Conservation (phyloP, 2,329 filamentous ascomycete species). For the Emmonsiellopsis sp. region DNA sequence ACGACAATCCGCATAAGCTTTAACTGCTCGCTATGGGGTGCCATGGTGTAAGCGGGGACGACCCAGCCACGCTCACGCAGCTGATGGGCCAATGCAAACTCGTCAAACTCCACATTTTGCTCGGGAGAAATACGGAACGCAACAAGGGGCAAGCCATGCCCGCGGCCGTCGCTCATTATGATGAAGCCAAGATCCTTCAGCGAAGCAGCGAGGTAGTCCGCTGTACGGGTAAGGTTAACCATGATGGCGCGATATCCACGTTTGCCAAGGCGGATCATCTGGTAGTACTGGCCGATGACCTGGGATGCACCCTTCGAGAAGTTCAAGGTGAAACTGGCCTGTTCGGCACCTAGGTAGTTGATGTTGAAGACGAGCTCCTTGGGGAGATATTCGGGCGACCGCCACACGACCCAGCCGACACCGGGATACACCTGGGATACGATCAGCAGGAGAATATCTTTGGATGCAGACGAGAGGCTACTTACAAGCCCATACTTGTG, state of each 20-base stretch:
- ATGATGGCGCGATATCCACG: slow-evolving; percentile 87
- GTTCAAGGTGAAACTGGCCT: slow-evolving; percentile 92
- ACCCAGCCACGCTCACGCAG: slow-evolving; percentile 84
- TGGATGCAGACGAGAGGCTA: neutral
- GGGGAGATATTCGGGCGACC: slow-evolving; percentile 70
- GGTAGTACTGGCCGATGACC: slow-evolving; percentile 95
- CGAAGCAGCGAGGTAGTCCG: slow-evolving; percentile 72
- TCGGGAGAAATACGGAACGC: slow-evolving; percentile 67
- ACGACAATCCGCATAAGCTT: slow-evolving; percentile 92
- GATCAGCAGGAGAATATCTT: neutral
- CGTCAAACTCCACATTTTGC: slow-evolving; percentile 51
- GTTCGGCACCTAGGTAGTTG: slow-evolving; percentile 94
- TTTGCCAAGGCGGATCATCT: slow-evolving; percentile 89
- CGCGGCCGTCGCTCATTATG: slow-evolving; percentile 74
- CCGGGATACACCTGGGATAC: slow-evolving; percentile 65
- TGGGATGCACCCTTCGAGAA: slow-evolving; percentile 93
- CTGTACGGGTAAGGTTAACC: slow-evolving; percentile 81
- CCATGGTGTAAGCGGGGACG: slow-evolving; percentile 95
- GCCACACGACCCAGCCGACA: slow-evolving; percentile 91
- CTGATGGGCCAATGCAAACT: slow-evolving; percentile 74
- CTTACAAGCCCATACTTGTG: slow-evolving; percentile 66
- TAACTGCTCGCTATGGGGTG: slow-evolving; percentile 69
- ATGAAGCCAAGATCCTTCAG: slow-evolving; percentile 70
- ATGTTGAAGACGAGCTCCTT: slow-evolving; percentile 97
- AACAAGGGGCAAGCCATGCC: slow-evolving; percentile 75